A percentile compares a stretch with the other conserved stretches of the same genome.
Conservation (phyloP, 2,329 filamentous ascomycete genomes). For the Aureobasidium lini region DNA sequence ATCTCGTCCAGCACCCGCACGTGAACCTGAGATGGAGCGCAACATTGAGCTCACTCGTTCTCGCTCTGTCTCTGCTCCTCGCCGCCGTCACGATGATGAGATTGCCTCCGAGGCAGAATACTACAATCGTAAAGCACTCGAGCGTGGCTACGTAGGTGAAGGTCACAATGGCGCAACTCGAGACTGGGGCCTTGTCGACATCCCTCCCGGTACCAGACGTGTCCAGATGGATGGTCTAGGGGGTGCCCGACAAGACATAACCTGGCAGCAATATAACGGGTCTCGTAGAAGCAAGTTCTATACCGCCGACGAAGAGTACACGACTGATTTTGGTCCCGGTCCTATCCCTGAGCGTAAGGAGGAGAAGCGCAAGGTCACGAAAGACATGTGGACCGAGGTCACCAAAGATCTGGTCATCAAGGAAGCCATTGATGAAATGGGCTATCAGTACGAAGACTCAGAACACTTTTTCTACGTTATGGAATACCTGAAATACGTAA, state of each 20-base stretch:
- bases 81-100: slow-evolving; percentile 44
- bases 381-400: slow-evolving; percentile 86
- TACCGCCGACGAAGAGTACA: slow-evolving; percentile 52
- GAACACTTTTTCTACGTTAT: slow-evolving; percentile 87
- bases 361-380: slow-evolving; percentile 21
- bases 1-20: slow-evolving; percentile 1
- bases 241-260: slow-evolving; percentile 66
- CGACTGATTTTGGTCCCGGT: slow-evolving; percentile 35
- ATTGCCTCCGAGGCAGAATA: slow-evolving; percentile 50
- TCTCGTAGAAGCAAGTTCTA: slow-evolving; percentile 67
- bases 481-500: slow-evolving; percentile 79
- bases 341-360: slow-evolving; percentile 8
- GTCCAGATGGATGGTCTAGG: slow-evolving; percentile 76
- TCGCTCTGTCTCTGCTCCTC: slow-evolving; percentile 34
- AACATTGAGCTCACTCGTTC: slow-evolving; percentile 25
- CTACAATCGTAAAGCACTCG: slow-evolving; percentile 60
- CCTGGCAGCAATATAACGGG: slow-evolving; percentile 73
- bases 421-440: slow-evolving; percentile 76
- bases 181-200: slow-evolving; percentile 75
- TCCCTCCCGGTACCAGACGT: slow-evolving; percentile 73
- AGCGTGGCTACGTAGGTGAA: slow-evolving; percentile 64
- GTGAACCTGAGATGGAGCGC: slow-evolving; percentile 4
- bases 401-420: slow-evolving; percentile 84
- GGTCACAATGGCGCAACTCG: slow-evolving; percentile 66
- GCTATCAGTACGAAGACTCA: slow-evolving; percentile 87